Conservation (phyloP, 345 rosid species). For the Brassica carinata region DNA sequence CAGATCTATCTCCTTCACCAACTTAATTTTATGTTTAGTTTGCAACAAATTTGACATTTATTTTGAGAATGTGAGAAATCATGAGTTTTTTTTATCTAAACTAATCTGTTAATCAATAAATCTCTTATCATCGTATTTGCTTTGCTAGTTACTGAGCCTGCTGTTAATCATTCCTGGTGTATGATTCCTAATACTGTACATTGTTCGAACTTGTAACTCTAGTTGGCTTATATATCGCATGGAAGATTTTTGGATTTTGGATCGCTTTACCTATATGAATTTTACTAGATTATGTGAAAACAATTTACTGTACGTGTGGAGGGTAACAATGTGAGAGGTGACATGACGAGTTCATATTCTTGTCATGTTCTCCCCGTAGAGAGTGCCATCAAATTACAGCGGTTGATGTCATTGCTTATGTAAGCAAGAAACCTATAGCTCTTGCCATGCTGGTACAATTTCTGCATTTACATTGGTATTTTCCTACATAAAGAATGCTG, state of each 20-base stretch:
- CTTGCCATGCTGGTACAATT: too few species aligned
- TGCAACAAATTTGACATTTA: background rate
- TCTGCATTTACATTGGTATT: too few species aligned
- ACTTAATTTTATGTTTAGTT: background rate
- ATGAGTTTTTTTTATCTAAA: background rate
- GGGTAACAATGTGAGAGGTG: background rate
- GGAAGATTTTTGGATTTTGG: background rate
- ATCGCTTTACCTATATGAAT: background rate
- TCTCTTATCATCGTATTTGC: background rate
- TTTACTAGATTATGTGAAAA: background rate
- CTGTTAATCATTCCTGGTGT: background rate
- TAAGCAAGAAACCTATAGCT: background rate
- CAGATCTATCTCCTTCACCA: background rate
- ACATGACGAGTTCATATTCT: background rate
- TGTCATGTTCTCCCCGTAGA: background rate
- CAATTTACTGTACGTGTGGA: background rate
- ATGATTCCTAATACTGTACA: background rate
- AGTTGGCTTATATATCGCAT: background rate
- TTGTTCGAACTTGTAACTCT: background rate
- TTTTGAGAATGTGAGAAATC: background rate
- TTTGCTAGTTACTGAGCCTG: background rate
- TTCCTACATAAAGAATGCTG: too few species aligned
- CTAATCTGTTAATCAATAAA: background rate
- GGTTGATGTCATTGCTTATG: constrained; percentile 18
- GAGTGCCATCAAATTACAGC: background rate